Evolutionary conservation across 2,329 filamentous ascomycete species (phyloP).

Genomic region (Microsporum ferrugineum): DNA sequence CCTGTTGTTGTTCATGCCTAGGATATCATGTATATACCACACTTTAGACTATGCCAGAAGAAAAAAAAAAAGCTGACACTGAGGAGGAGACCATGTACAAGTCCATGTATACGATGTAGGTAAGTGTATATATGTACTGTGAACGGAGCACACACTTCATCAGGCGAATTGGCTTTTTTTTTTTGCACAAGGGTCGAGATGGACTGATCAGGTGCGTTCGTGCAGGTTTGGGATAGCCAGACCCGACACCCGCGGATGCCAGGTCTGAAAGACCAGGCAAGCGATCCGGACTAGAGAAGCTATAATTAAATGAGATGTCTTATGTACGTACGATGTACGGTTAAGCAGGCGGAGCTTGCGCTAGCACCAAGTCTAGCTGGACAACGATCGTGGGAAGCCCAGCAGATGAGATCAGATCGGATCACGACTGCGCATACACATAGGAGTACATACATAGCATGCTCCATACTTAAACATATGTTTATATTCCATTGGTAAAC

Average conservation of each 20-base stretch:
- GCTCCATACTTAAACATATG: too few relatives aligned
- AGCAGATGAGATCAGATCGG: neutral
- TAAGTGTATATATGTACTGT: too few relatives aligned
- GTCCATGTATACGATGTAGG: too few relatives aligned
- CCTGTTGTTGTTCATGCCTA: neutral
- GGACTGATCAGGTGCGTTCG: neutral
- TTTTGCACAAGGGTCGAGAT: neutral
- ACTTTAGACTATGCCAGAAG: neutral
- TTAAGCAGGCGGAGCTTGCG: neutral
- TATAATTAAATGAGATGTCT: slow-evolving; percentile 4
- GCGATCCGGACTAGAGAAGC: neutral
- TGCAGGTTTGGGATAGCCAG: neutral
- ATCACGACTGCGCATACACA: too few relatives aligned
- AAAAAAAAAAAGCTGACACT: neutral
- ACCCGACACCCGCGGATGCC: neutral
- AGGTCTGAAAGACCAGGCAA: neutral
- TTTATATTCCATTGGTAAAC: too few relatives aligned
- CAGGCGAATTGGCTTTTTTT: neutral
- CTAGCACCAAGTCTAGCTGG: neutral
- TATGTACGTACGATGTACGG: neutral
- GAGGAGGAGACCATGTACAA: neutral
- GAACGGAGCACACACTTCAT: too few relatives aligned
- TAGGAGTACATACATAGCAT: too few relatives aligned
- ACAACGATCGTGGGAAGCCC: neutral
- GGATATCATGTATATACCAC: neutral